Evolutionary conservation across 805 yeast genomes (phyloP), one percentile per base, ranked within the genome.

Genomic region (Candida sanyiensis): DNA sequence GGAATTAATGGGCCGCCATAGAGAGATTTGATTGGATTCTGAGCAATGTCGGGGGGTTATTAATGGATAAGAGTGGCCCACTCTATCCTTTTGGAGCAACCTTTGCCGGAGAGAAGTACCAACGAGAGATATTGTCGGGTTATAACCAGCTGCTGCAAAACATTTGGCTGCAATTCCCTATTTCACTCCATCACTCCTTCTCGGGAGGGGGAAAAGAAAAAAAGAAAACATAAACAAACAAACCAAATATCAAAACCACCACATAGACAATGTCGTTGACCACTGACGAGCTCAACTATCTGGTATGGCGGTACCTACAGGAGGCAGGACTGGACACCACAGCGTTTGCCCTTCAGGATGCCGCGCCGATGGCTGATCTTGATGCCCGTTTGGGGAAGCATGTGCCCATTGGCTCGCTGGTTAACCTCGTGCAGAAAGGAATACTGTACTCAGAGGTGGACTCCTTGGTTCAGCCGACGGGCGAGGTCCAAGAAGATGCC

Each of bases 241-340:
- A 18, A 7, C 2, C 28, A 10, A 28, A 13, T n/a, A n/a, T 21
- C 33, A 15, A 20, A 20, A 15, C 26, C 26, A 24, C 16, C 6
- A 6, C 7, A 16, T 30, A 15, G 21, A 22, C 19, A 28, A 86
- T 87, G 96, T 82, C 95, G 19, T 64, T 90, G 35, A 75, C 93
- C 5, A 81, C 93, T 40, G 77, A 73, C 41, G 95, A 88, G 61
- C 73, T 90, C 39, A 93, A 90, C 66, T 90, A 90, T 57, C 71
- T 93, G 50, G 75, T 90, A 38, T 93, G 96, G 96, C 66, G 97
- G 45, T 93, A 90, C 55, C 69, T 88, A 27, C 95, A 87, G 55
- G 97, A 93, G 58, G 67, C 80, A 6, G 94, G 94, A 3, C 68
- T 58, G 28, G 89, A 84, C 37, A 69, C 85, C 16, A 69, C 93